These are phyloP conservation scores for Aspergillus campestris DNA, from an alignment of 495 filamentous ascomycete genomes.

Conservation along the genomic window DNA sequence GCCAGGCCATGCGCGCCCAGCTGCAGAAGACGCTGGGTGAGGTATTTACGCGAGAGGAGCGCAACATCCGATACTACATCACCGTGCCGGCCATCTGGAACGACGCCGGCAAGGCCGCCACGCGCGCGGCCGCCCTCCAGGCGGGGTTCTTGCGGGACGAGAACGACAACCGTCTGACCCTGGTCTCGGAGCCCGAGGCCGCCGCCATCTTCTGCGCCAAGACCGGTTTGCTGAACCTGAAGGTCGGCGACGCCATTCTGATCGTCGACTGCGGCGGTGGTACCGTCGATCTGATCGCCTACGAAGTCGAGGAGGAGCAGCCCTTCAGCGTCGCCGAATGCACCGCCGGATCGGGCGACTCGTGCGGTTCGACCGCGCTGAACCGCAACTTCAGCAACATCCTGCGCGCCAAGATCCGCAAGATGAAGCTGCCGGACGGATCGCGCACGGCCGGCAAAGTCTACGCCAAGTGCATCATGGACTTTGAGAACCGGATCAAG, in stretches of 20 bases:
- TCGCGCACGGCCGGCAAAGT: conserved; percentile 69
- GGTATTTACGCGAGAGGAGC: conserved; percentile 69
- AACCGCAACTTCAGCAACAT: conserved; percentile 78
- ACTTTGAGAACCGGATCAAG: conserved; percentile 78
- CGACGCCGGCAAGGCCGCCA: conserved; percentile 71
- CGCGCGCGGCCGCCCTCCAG: conserved; percentile 67
- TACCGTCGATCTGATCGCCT: conserved; percentile 74
- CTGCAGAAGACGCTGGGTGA: conserved; percentile 69
- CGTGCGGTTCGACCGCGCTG: conserved; percentile 69
- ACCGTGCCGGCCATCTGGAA: conserved; percentile 78
- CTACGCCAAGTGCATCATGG: conserved; percentile 79
- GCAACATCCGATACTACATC: conserved; percentile 69
- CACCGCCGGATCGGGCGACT: conserved; percentile 70
- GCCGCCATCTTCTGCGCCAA: conserved; percentile 75
- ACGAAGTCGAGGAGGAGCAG: conserved; percentile 71
- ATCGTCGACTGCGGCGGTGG: conserved; percentile 77
- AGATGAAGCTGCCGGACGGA: conserved; percentile 77
- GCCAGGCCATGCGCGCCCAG: conserved; percentile 68
- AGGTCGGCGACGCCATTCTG: conserved; percentile 66
- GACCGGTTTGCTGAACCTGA: conserved; percentile 66
- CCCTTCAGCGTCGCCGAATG: conserved; percentile 72
- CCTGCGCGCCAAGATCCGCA: conserved; percentile 68
- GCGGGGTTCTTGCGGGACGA: conserved; percentile 69
- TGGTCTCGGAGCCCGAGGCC: conserved; percentile 71
- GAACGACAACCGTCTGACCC: conserved; percentile 65